Percentiles rank a stretch among this genome's conserved stretches.
Evolutionary conservation across 306 rosid genomes (phyloP).

Genomic region (Nissolia schottii): DNA sequence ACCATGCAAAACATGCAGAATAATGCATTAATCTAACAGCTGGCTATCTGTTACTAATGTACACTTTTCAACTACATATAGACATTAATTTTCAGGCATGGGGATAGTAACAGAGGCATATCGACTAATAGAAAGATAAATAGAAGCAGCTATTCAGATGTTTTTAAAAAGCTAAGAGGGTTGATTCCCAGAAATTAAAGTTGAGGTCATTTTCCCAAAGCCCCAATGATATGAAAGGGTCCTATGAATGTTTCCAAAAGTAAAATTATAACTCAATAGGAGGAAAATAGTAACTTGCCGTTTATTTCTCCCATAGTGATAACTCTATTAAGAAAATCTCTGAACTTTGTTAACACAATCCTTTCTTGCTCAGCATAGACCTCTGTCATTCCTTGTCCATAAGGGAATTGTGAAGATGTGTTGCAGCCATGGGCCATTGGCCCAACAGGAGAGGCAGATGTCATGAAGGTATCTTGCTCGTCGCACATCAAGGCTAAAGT

Average conservation of each 20-base stretch:
- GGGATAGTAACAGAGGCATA: neutral
- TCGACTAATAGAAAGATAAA: neutral
- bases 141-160: neutral
- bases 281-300: constrained; percentile 56
- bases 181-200: constrained; percentile 7
- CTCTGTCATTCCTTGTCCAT: constrained; percentile 79
- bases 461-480: constrained; percentile 90
- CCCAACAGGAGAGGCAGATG: constrained; percentile 64
- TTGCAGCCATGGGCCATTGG: constrained; percentile 50
- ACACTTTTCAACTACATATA: neutral
- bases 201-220: neutral
- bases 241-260: constrained; percentile 8
- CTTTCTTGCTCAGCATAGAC: constrained; percentile 83
- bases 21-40: neutral
- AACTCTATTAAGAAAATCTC: constrained; percentile 84
- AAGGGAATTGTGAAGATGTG: constrained; percentile 60
- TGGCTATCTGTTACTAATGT: neutral
- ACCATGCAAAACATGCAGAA: constrained; percentile 1
- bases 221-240: neutral
- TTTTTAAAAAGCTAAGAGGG: constrained; percentile 5
- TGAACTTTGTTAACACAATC: constrained; percentile 67
- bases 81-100: neutral
- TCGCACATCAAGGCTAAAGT: constrained; percentile 98
- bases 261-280: constrained; percentile 1
- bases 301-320: constrained; percentile 94